Conservation (phyloP, 2,329 filamentous ascomycete species). For the Pseudogymnoascus sp. region DNA sequence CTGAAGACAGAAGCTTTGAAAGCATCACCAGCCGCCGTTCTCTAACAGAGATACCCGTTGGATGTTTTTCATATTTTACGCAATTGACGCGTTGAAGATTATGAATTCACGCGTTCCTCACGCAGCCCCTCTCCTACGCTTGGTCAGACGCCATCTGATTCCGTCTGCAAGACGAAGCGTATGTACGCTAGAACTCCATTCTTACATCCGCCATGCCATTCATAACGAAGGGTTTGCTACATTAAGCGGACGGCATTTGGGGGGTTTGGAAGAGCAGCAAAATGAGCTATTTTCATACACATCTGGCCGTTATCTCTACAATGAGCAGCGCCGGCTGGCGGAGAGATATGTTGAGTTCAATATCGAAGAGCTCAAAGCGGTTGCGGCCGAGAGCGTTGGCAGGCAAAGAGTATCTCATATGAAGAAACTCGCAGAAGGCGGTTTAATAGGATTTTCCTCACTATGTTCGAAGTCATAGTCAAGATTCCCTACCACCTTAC, state of each 20-base stretch:
- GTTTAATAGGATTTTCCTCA: slow-evolving; percentile 15
- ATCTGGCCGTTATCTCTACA: slow-evolving; percentile 6
- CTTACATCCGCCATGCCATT: background rate
- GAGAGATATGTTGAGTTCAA: slow-evolving; percentile 13
- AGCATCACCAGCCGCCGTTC: background rate
- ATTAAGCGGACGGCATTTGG: background rate
- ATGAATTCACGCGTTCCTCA: background rate
- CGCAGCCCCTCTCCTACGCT: background rate
- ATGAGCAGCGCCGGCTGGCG: slow-evolving; percentile 11
- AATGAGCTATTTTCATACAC: background rate
- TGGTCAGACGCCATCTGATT: background rate
- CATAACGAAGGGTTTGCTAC: background rate
- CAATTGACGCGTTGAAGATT: background rate
- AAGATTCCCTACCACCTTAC: slow-evolving; percentile 15
- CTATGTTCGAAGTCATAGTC: slow-evolving; percentile 11
- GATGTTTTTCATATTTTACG: background rate
- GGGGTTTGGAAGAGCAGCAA: background rate
- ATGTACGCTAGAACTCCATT: background rate
- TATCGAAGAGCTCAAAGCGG: slow-evolving; percentile 10
- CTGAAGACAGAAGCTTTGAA: background rate
- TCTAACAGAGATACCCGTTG: background rate
- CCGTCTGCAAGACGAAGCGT: no score
- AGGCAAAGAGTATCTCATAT: slow-evolving; percentile 9
- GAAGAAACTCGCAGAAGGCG: slow-evolving; percentile 23
- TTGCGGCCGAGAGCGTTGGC: slow-evolving; percentile 12